Evolutionary conservation across 1,284 basidiomycete genomes (phyloP).

Genomic region (Sanghuangporus weigelae): DNA sequence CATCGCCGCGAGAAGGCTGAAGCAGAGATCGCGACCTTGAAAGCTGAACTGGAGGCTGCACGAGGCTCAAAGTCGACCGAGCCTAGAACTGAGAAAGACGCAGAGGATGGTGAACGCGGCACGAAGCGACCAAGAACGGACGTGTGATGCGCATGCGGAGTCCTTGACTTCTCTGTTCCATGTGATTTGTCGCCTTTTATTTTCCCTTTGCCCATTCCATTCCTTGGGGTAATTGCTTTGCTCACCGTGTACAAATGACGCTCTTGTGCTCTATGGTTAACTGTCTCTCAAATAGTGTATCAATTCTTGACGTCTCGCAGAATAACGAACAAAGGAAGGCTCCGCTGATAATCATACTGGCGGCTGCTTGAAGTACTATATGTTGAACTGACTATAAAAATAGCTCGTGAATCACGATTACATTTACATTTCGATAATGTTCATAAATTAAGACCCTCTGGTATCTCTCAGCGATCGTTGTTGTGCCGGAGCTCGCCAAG

Average conservation of each 20-base stretch:
- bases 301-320: not conserved
- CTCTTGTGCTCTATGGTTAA: not conserved
- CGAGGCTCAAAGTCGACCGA: conserved; percentile 22
- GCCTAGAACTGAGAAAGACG: conserved; percentile 15
- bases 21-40: conserved; percentile 50
- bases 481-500: not conserved
- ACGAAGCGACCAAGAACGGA: conserved; percentile 28
- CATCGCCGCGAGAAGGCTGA: conserved; percentile 50
- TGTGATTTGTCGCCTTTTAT: not conserved
- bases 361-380: not conserved
- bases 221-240: not conserved
- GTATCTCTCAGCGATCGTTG: too few relatives aligned
- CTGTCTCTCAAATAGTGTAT: not conserved
- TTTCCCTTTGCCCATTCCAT: not conserved
- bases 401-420: not conserved
- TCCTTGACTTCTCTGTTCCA: not conserved
- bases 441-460: not conserved
- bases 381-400: not conserved
- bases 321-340: not conserved
- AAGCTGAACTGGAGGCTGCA: conserved; percentile 27
- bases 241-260: not conserved
- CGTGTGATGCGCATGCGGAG: not conserved
- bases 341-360: not conserved
- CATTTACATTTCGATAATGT: not conserved
- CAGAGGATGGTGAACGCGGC: conserved; percentile 20